Conservation (phyloP, 371 early-diverging fungal species). For the Apophysomyces trapeziformis region DNA sequence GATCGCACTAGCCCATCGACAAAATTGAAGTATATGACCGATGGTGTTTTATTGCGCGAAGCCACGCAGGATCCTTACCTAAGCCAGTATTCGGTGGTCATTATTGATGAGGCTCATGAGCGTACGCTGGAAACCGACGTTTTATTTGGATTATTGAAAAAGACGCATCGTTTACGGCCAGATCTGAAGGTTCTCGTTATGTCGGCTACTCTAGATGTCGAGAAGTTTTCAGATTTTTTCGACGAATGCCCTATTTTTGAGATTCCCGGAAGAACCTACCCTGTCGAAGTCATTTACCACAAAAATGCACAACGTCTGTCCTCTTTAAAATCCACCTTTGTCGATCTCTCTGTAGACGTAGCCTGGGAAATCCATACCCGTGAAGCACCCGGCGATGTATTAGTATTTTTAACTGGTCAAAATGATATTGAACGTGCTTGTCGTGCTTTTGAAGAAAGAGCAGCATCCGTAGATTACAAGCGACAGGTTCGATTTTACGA, state of each 20-base stretch:
- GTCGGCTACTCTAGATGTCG: slow-evolving; percentile 83
- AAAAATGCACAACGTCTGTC: slow-evolving; percentile 56
- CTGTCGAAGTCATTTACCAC: slow-evolving; percentile 73
- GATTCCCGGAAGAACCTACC: slow-evolving; percentile 84
- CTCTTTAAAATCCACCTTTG: slow-evolving; percentile 68
- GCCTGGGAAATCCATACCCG: slow-evolving; percentile 77
- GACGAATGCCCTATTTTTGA: slow-evolving; percentile 82
- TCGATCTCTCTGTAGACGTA: slow-evolving; percentile 74
- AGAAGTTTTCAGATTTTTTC: slow-evolving; percentile 75
- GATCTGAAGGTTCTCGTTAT: slow-evolving; percentile 77
- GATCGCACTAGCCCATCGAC: slow-evolving; percentile 67
- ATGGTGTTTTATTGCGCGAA: slow-evolving; percentile 88
- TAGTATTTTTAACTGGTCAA: slow-evolving; percentile 94
- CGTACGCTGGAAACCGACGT: slow-evolving; percentile 93
- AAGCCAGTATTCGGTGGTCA: slow-evolving; percentile 71
- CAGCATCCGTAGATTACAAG: slow-evolving; percentile 32
- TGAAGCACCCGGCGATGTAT: slow-evolving; percentile 75
- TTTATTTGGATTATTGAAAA: slow-evolving; percentile 82
- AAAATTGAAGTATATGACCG: slow-evolving; percentile 86
- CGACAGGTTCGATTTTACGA: slow-evolving; percentile 45
- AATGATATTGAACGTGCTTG: slow-evolving; percentile 85
- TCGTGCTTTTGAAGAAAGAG: slow-evolving; percentile 47
- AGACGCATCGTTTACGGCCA: slow-evolving; percentile 55
- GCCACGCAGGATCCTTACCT: slow-evolving; percentile 67
- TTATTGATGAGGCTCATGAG: slow-evolving; percentile 97